Conservation (phyloP, 2,329 filamentous ascomycete species). For the Huntiella abstrusa region DNA sequence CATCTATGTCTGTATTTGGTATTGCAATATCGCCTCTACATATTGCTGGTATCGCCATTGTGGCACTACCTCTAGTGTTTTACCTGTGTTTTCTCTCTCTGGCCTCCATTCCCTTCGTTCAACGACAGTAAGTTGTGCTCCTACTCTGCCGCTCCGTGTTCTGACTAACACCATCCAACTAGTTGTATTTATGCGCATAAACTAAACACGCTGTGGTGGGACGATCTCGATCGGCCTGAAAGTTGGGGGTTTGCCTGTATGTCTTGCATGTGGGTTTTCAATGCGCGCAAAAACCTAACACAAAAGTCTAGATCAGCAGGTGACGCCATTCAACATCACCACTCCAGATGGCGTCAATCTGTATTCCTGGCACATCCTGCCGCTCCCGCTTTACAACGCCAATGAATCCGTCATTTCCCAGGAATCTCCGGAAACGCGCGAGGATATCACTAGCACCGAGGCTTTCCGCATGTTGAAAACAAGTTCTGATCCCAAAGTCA, state of each 20-base stretch:
- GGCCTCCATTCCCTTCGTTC: slow-evolving; percentile 49
- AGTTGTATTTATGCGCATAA: slow-evolving; percentile 75
- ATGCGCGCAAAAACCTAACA: not conserved
- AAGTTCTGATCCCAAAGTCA: slow-evolving; percentile 42
- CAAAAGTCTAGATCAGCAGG: slow-evolving; percentile 49
- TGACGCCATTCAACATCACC: slow-evolving; percentile 62
- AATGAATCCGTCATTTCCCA: slow-evolving; percentile 44
- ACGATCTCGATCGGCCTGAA: slow-evolving; percentile 58
- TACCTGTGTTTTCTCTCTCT: slow-evolving; percentile 50
- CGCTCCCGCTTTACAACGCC: slow-evolving; percentile 54
- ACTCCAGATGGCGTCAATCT: slow-evolving; percentile 60
- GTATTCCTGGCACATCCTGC: slow-evolving; percentile 83
- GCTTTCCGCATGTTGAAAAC: slow-evolving; percentile 43
- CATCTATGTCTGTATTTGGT: not conserved
- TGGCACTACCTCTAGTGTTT: slow-evolving; percentile 21
- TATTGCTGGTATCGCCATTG: slow-evolving; percentile 1
- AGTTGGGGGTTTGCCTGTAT: slow-evolving; percentile 71
- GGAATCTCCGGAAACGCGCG: slow-evolving; percentile 29
- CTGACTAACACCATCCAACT: slow-evolving; percentile 20
- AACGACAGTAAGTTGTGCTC: slow-evolving; percentile 51
- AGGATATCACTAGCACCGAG: slow-evolving; percentile 35
- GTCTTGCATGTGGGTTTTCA: slow-evolving; percentile 8
- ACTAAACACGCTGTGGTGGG: slow-evolving; percentile 51
- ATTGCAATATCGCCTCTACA: slow-evolving; percentile 2
- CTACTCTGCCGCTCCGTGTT: not conserved